These are phyloP conservation scores for Diaporthe batatas DNA, from an alignment of 2,329 filamentous ascomycete genomes.

Conservation along the genomic window DNA sequence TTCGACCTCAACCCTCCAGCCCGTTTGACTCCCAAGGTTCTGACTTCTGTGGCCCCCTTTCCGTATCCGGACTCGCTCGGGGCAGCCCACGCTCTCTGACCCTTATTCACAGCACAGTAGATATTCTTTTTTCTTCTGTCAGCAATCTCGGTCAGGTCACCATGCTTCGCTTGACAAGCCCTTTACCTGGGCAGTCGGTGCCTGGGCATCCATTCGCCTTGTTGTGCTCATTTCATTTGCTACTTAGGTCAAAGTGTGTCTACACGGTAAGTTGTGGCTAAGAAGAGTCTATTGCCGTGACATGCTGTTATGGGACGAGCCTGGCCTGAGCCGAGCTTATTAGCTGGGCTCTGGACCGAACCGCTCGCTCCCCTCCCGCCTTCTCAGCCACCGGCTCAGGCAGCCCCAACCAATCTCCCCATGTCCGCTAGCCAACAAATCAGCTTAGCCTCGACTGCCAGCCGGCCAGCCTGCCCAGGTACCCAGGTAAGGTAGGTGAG, in stretches of 20 bases:
- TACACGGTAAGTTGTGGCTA: no score
- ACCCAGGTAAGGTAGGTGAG: neutral
- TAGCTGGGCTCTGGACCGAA: conserved; percentile 5
- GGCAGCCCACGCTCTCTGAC: conserved; percentile 5
- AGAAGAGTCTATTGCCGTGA: neutral
- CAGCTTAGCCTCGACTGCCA: conserved; percentile 10
- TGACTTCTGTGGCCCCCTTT: conserved; percentile 15
- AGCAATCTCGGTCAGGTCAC: neutral
- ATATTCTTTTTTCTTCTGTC: no score
- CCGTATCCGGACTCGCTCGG: conserved; percentile 4
- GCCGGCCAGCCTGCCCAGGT: neutral
- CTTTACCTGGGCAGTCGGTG: no score
- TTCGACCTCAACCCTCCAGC: conserved; percentile 18
- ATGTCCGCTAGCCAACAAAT: conserved; percentile 10
- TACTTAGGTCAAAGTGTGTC: no score
- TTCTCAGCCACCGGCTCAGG: conserved; percentile 1
- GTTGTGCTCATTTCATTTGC: no score
- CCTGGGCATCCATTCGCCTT: no score
- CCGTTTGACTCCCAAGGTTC: neutral
- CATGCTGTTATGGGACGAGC: neutral
- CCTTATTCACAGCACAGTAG: no score
- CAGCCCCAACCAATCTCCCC: conserved; percentile 18
- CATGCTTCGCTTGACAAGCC: neutral
- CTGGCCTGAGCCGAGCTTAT: neutral
- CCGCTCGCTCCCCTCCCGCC: neutral